Evolutionary conservation across 2,329 filamentous ascomycete genomes (phyloP), one percentile per base, ranked within the genome.

Genomic region (Xylariaceae sp.): DNA sequence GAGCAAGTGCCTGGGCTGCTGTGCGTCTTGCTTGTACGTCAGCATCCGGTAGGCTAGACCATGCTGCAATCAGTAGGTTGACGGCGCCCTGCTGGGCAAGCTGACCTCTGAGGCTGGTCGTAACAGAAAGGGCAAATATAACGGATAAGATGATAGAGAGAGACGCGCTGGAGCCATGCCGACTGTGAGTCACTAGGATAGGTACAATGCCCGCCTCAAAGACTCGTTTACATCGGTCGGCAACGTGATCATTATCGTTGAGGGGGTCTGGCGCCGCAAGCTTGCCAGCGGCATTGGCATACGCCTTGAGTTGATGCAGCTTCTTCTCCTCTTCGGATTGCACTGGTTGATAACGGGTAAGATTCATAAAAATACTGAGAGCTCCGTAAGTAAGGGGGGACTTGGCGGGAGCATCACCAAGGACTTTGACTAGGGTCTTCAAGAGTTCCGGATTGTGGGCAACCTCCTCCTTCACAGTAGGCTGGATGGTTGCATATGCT

Each of bases 31-130:
- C 69, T 28, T 70, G 69, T 8, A 70, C 63, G 40, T 82, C 81
- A 1, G 79, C 76, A 26, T 84, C 79, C 1, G 84, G 79, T 3
- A 91, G 79, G n/a, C 79, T 78, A 11, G 82, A 79, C 82, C 87
- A 87, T 52, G 88, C 83, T 12, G 88, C 84, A 23, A 98, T 82
- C 19, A 98, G 82, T 1, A 97, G 83, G 66, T 90, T 95, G 16
- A 97, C 85, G 2, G 91, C 92, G n/a, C 95, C 95, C 79, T 98
- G 93, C 70, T 98, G 95, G 3, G 92, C 91, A 62, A 99, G 86
- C 45, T 85, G 82, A 0, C 92, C 90, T 9, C 95, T 87, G 54
- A 92, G 81, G 53, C 86, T 86, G 34, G 87, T 80, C n/a, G 87
- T 87, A 67, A 88, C 87, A 16, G 92, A 88, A 4, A 99, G 78